phyloP scores from a whole-genome alignment of 1,284 basidiomycete species.

The Pascua sp. region DNA sequence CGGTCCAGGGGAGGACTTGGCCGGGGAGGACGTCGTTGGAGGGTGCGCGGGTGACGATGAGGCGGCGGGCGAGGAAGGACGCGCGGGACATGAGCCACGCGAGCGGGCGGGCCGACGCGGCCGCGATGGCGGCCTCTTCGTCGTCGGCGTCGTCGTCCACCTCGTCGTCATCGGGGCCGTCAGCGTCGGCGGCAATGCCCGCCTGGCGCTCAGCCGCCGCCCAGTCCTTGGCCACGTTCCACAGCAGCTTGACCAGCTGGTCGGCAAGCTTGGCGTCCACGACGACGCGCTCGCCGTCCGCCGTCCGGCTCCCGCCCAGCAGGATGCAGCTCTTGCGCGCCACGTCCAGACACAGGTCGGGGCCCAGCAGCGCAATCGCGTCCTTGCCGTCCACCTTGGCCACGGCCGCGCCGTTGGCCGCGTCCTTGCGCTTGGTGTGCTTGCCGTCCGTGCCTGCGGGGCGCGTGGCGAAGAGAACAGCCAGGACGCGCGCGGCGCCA shows the following conservation, averaged over 20 bases:
- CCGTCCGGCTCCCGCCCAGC: constrained; percentile 61
- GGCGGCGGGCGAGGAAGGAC: constrained; percentile 70
- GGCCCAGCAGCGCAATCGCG: constrained; percentile 52
- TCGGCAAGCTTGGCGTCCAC: constrained; percentile 73
- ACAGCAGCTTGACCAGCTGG: constrained; percentile 90
- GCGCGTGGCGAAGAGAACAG: constrained; percentile 60
- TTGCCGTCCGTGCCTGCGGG: constrained; percentile 39
- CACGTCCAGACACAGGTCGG: constrained; percentile 53
- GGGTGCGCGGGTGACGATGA: constrained; percentile 50
- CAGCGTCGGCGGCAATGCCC: constrained; percentile 16
- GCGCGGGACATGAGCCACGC: constrained; percentile 92
- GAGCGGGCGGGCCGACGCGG: constrained; percentile 59
- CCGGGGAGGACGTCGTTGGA: constrained; percentile 34
- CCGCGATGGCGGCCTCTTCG: constrained; percentile 37
- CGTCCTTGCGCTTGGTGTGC: constrained; percentile 3
- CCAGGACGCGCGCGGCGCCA: constrained; percentile 73
- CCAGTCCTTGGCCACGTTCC: constrained; percentile 85
- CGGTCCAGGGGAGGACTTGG: constrained; percentile 64
- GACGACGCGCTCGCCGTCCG: constrained; percentile 31
- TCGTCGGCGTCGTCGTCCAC: constrained; percentile 42
- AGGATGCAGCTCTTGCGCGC: constrained; percentile 75
- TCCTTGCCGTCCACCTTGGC: constrained; percentile 12
- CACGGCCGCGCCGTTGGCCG: constrained; percentile 4
- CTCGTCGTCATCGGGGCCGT: constrained; percentile 44
- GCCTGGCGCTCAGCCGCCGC: constrained; percentile 40